Evolutionary conservation across 2,329 filamentous ascomycete genomes (phyloP), one percentile per base, ranked within the genome.

Genomic region (Apiospora koreana): DNA sequence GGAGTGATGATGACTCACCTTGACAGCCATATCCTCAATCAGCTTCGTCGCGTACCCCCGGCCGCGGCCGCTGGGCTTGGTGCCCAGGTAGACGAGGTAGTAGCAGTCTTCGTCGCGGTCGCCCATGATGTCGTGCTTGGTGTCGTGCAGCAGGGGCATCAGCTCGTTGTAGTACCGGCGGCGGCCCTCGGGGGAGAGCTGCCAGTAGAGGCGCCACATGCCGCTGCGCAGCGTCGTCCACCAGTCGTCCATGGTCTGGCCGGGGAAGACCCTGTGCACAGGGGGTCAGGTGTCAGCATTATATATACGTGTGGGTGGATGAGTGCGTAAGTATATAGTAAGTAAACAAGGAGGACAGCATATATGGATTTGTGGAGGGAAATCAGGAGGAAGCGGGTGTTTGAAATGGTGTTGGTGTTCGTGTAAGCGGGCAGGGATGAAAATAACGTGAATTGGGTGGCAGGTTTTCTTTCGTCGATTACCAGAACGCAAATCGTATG

Each of bases 1-100:
- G 9, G 25, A 41, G 42, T 9, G 45, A 35, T 66, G 23, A 35
- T 45, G 45, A 64, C 41, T 28, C n/a, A 91, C 90, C 84, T 86
- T 85, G 62, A 81, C 82, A 68, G 91, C 90, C 81, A 94, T 91
- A 78, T 93, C 85, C 79, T 90, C 86, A 73, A 96, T 89, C 72
- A 95, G 85, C 81, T 89, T 91, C 74, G 86, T 86, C 21, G 90
- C 92, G 79, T 93, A 93, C 14, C 94, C 93, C 75, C 91, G 91
- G 65, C 93, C 89, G 72, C 92, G 88, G 5, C 91, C 89, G 72
- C 85, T 86, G 43, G 92, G 89, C 79, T 91, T 92, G 67, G 92
- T 94, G 72, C 93, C 94, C 72, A 97, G 85, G 80, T 95, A 96
- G 65, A 94, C 92, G 69, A 97, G 89, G 80, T 96, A 96, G 86